These are phyloP conservation scores for Naganishia vaughanmartiniae DNA, from an alignment of 768 basidiomycete genomes.

Conservation along the genomic window DNA sequence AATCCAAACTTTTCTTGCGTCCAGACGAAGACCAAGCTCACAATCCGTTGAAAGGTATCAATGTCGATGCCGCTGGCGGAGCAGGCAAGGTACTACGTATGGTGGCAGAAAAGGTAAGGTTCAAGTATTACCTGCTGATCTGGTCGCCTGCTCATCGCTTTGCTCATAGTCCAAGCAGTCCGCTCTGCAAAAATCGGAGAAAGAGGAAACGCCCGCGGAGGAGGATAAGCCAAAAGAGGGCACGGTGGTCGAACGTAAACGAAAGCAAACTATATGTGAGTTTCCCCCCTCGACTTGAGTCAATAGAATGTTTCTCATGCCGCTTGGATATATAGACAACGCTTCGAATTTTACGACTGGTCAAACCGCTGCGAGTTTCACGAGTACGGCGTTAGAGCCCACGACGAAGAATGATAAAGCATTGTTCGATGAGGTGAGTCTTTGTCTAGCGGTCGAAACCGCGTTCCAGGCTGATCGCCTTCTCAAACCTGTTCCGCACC, in stretches of 20 bases:
- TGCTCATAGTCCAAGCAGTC: slow-evolving; percentile 7
- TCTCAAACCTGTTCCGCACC: neutral
- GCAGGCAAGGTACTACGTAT: slow-evolving; percentile 52
- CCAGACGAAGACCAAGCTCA: slow-evolving; percentile 42
- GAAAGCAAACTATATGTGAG: slow-evolving; percentile 28
- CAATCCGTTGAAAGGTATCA: slow-evolving; percentile 53
- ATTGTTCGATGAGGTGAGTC: slow-evolving; percentile 79
- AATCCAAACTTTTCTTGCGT: neutral
- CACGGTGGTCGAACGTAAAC: slow-evolving; percentile 33
- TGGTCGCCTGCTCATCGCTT: neutral
- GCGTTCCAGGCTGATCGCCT: slow-evolving; percentile 30
- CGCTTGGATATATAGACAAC: slow-evolving; percentile 55
- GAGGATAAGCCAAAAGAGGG: slow-evolving; percentile 31
- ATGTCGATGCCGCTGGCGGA: slow-evolving; percentile 53
- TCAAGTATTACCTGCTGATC: neutral
- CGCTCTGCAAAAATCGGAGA: slow-evolving; percentile 10
- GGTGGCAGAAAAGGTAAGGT: slow-evolving; percentile 50
- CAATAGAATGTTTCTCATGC: neutral
- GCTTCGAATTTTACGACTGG: slow-evolving; percentile 61
- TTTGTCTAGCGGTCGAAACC: neutral
- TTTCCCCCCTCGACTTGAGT: neutral
- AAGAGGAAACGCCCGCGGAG: slow-evolving; percentile 29
- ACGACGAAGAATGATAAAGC: slow-evolving; percentile 69
- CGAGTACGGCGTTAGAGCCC: slow-evolving; percentile 85
- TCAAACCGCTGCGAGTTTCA: slow-evolving; percentile 84